Evolutionary conservation across 2,329 filamentous ascomycete species (phyloP).

Genomic region (Cryphonectria radicalis): DNA sequence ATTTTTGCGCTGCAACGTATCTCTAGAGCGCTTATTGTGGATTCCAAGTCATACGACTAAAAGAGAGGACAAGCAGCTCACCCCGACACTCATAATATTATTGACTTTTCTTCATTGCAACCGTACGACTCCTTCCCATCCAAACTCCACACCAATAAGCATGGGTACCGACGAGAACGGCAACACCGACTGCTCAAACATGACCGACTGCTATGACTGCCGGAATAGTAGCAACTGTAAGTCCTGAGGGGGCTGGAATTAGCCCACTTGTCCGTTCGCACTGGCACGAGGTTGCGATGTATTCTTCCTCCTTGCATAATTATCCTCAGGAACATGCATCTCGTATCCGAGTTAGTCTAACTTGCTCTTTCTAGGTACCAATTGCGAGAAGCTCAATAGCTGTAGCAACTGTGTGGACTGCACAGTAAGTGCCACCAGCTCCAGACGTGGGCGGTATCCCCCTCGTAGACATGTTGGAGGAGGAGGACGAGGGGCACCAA

Average conservation of each 20-base stretch:
- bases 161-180: conserved; percentile 18
- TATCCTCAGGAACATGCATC: neutral
- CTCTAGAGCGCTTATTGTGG: neutral
- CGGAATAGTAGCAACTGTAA: conserved; percentile 27
- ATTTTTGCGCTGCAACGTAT: too few relatives aligned
- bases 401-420: conserved; percentile 8
- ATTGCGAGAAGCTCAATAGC: neutral
- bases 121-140: too few relatives aligned
- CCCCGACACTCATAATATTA: neutral
- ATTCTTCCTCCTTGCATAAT: neutral
- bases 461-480: neutral
- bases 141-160: neutral
- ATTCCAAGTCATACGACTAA: neutral
- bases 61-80: neutral
- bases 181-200: conserved; percentile 26
- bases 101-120: neutral
- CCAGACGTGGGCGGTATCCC: too few relatives aligned
- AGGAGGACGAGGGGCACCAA: neutral
- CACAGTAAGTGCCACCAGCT: neutral
- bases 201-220: conserved; percentile 25
- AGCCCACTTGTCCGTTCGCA: neutral
- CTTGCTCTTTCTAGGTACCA: neutral
- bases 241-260: neutral
- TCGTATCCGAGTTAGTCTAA: neutral
- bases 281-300: neutral